These are phyloP conservation scores for Thielaviopsis euricoi DNA, from an alignment of 2,329 filamentous ascomycete genomes.

Conservation along the genomic window DNA sequence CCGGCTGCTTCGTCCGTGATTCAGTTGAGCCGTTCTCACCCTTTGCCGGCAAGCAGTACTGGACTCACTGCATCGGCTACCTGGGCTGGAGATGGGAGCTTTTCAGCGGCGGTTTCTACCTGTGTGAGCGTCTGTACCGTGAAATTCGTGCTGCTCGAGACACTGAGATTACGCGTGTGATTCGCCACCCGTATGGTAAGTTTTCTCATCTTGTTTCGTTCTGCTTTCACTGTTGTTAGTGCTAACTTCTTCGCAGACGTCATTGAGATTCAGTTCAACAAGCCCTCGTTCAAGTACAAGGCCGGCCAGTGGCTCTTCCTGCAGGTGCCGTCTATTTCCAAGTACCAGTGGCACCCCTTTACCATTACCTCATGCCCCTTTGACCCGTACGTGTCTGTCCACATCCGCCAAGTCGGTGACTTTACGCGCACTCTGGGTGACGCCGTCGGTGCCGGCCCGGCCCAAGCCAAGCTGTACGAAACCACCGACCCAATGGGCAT, in stretches of 20 bases:
- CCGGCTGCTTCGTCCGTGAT: conserved; percentile 91
- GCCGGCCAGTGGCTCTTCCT: conserved; percentile 96
- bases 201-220: conserved; percentile 5
- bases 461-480: conserved; percentile 76
- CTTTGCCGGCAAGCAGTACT: conserved; percentile 67
- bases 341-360: conserved; percentile 94
- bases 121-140: conserved; percentile 76
- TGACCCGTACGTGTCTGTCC: conserved; percentile 85
- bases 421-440: conserved; percentile 91
- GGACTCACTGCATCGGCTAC: conserved; percentile 88
- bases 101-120: conserved; percentile 67
- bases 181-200: conserved; percentile 85
- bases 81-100: conserved; percentile 96
- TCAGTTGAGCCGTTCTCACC: conserved; percentile 56
- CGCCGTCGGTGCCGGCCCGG: conserved; percentile 75
- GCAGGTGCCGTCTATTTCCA: conserved; percentile 76
- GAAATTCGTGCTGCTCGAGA: conserved; percentile 70
- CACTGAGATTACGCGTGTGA: conserved; percentile 83
- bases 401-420: conserved; percentile 92
- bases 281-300: conserved; percentile 96
- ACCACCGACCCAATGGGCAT: conserved; percentile 76
- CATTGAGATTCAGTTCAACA: conserved; percentile 92
- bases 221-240: not conserved
- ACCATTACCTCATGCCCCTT: conserved; percentile 97
- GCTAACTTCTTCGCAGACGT: conserved; percentile 44